Base-by-base conservation (phyloP, 78 protist genomes). In the Speleostelium caveatum region DNA sequence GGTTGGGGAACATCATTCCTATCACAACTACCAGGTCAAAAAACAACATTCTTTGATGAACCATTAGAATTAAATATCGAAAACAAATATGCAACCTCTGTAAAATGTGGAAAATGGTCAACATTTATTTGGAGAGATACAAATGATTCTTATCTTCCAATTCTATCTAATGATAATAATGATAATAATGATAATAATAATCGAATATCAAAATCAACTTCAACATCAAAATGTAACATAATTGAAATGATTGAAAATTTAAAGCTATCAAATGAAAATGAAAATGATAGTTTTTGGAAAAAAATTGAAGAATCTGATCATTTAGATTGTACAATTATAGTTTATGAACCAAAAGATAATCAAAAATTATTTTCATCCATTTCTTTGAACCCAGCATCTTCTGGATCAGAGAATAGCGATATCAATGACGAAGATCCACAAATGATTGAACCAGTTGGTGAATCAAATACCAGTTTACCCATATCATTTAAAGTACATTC, bases 1-100 rank as follows among this genome's bases (percentile, higher is more conserved):
- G 66, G 71, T 58, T 58, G 66, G 83, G 83, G 83, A 26, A 24
- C 66, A 24, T 66, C 59, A 58, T 60, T 53, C 14, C 41, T 38
- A 24, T 33, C 42, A 38, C 83, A 74, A 74, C 10, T 72, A 0
- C 42, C 42, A 22, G 78, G 53, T 14, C 49, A 56, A 51, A n/a
- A 30, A 22, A 42, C 0, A 33, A 72, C 8, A 12, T 51, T 72
- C 10, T 72, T 41, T 26, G 32, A 10, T n/a, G 1, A 41, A 14
- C 75, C 75, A 68, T 14, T 45, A 14, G 53, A 45, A 45, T 45
- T 45, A 10, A 45, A 45, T 45, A 14, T 10, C 53, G 10, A 45
- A 45, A 6, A n/a, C n/a, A n/a, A 6, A 45, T 45, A 14, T 45
- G 53, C 6, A 14, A 10, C 6, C 10, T 10, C 6, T 14, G 53